Base-by-base conservation (phyloP, 2,329 filamentous ascomycete genomes). In the Pestalotiopsis sp. region DNA sequence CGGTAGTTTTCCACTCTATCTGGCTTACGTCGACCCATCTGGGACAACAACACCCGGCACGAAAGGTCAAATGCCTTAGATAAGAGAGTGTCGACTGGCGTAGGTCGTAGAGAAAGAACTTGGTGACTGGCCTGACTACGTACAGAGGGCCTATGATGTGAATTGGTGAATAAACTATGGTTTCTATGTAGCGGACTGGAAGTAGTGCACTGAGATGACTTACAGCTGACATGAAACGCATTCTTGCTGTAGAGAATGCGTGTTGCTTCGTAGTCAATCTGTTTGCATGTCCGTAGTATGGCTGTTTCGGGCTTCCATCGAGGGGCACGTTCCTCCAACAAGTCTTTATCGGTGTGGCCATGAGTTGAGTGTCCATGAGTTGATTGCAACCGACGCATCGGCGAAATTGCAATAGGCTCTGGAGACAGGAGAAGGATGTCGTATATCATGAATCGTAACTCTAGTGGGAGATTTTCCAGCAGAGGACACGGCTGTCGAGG, bases 221-320 rank as follows among this genome's bases (percentile, higher is more conserved):
- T 66, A 77, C 70, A 69, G 62, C 69, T 71, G 38, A 78, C 72
- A 39, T 73, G 64, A 69, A 80, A 79, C 5, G 27, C 68, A 67
- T 79, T 79, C 41, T 72, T 66, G 25, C 72, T 61, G 62, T 80
- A 80, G 23, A 80, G 73, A 4, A 79, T 66, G 3, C 72, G 71
- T 6, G 72, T 77, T 11, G 73, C 75, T 70, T 80, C 78, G 27
- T 71, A 64, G 66, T 79, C 76, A 63, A 78, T 68, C 63, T 73
- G 70, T 70, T 71, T 74, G 70, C 78, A 80, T 17, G 75, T 75
- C 52, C 71, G 74, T 36, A 80, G 73, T 38, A 80, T 69, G 27
- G 73, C 66, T n/a, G 75, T 69, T 20, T 74, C 69, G 9, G 75
- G 77, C 59, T 64, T 68, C 57, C 64, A 11, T 12, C 69, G 14